Evolutionary conservation across 495 filamentous ascomycete genomes (phyloP), one percentile per base, ranked within the genome.

Genomic region (Aspergillus ostianus): DNA sequence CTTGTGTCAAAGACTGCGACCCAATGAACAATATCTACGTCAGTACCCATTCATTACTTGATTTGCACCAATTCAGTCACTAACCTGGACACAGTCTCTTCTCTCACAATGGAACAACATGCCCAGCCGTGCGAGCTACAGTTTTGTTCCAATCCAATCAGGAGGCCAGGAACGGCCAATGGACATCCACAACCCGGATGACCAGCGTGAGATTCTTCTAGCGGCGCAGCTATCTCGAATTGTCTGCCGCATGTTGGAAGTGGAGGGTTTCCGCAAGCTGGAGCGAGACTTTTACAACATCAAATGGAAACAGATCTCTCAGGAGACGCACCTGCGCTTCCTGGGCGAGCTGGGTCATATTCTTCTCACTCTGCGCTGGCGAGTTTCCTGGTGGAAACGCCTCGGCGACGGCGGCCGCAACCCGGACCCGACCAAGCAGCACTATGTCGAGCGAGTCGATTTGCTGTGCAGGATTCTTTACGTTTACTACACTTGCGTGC

Each of bases 21-120:
- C 76, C 73, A 50, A 76, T 74, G 70, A 73, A 69, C 44, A 73
- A 77, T 56, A 72, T 70, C 47, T 75, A 75, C 56, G 76, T 78
- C 59, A 70, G 77, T 77, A 36, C 0, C 13, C 21, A 30, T n/a
- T n/a, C 15, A 3, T 26, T 10, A 1, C 23, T n/a, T 9, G 29
- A n/a, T n/a, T 23, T 4, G 17, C n/a, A 46, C 8, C 20, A 45
- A 26, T n/a, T 21, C 0, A 6, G 2, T 36, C 9, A 44, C 58
- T 70, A 19, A 65, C 54, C 21, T 63, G n/a, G 29, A 59, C 1
- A 26, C 49, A 82, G 79, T 68, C 77, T 47, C 64, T 77, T 5
- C 77, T 80, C 13, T 78, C 77, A 13, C 71, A 71, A 53, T 80
- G 78, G 78, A 80, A 80, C 63, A 79, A 80, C 63, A 82, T 82